Evolutionary conservation across 2,329 filamentous ascomycete species (phyloP), one percentile per base, ranked within the genome.

Genomic region (Aureobasidium subglaciale): DNA sequence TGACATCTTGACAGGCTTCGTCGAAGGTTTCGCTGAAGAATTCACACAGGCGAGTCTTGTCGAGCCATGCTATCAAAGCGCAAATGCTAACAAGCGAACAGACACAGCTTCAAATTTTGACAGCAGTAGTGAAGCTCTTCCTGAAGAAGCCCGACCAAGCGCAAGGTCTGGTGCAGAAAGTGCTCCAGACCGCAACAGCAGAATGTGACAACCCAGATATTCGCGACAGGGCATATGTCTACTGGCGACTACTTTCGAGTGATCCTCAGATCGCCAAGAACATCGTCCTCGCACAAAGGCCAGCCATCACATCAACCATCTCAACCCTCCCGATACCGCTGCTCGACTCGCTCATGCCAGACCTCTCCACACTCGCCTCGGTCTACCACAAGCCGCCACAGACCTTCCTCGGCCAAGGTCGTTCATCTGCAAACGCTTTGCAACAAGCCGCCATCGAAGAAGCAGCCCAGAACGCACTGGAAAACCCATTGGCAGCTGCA

Each of bases 181-280:
- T 99, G 15, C 80, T 99, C 22, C 91, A 97, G 71, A 81, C 86
- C 34, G 92, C 93, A 27, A 99, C 93, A 7, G 87, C 87, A 38
- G 91, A 97, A 66, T 96, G 91, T 66, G 93, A 99, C 70, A 99
- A 99, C 68, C 92, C 93, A 0, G 93, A 99, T 73, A 95, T 97
- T 63, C 86, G 93, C 63, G 93, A 99, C 71, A 84, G 93, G 72
- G 93, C 93, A 56, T 99, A 97, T 68, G 90, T 97, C 37, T 99
- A 99, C 76, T 99, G 93, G 93, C 88, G 93, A 68, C 78, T 99
- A 49, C 78, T 99, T 8, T 97, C 93, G 20, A 93, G 89, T 56
- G 92, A 97, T 67, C 83, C 92, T 27, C 85, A 93, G 61, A 81
- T 95, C 59, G 90, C 93, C 57, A 96, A 95, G 85, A 90, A 83